Base-by-base conservation (phyloP, 73 alveolate genomes). In the Paramecium biaurelia region DNA sequence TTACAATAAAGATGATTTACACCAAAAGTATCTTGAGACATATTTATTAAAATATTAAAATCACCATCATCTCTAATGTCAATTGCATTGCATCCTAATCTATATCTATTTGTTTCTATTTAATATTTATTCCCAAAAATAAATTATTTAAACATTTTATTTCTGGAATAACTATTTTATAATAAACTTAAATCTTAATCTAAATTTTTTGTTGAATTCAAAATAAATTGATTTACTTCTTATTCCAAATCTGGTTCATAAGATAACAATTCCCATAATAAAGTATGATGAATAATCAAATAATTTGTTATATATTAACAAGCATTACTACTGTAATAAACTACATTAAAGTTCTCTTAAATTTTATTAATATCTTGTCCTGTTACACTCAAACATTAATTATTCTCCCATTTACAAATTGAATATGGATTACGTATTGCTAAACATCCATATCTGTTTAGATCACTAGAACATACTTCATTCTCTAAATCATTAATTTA, bases 81-180 rank as follows among this genome's bases (percentile, higher is more conserved):
- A 14, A 32, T 21, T 1, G 87, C 87, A 32, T 30, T 74, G 47
- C 87, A 74, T 74, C 87, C 87, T n/a, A 30, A n/a, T n/a, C 87
- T 7, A 28, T 14, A 35, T 35, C 37, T 74, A n/a, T 74, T 43
- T 6, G 6, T 18, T 20, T 30, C 41, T 35, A 15, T 74, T 4
- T 74, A 38, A 35, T 74, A 67, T 3, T 74, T 11, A 15, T 74
- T 5, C n/a, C 47, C 41, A n/a, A 74, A 74, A 2, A 14, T 5
- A 35, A 74, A 35, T 10, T 35, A 15, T 14, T 43, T 30, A 9
- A 21, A 21, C 2, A 20, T 4, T 32, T 32, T 1, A 24, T 21
- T 38, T 74, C 63, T 8, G 5, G 59, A 15, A 38, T 74, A 35
- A 37, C 47, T 74, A 74, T 74, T 74, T 35, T 32, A 32, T 38